Conservation (phyloP, 2,329 filamentous ascomycete genomes). For the Gremmenia infestans region DNA sequence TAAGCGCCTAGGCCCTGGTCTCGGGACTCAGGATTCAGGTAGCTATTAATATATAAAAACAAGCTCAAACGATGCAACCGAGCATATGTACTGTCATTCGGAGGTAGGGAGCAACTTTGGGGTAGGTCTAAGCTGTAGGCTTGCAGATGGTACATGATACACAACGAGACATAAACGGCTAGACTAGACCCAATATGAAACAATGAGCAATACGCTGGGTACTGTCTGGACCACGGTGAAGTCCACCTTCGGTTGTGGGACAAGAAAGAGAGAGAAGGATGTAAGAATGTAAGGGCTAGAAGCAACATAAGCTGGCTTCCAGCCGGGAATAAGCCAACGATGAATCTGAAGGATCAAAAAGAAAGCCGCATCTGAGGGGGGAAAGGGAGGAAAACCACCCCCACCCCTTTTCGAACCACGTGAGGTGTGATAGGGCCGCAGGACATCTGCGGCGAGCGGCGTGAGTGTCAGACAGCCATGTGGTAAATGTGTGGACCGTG, state of each 20-base stretch:
- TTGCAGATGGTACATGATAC: neutral
- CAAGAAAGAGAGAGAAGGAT: no score
- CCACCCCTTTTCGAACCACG: neutral
- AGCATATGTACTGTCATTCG: no score
- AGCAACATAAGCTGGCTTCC: no score
- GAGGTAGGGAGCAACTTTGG: no score
- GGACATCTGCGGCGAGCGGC: neutral
- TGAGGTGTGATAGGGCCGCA: neutral
- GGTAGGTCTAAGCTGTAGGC: neutral
- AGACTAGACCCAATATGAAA: neutral
- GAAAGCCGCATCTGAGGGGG: neutral
- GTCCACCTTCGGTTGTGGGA: no score
- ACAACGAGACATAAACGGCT: neutral
- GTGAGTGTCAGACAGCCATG: no score
- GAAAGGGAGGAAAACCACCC: neutral
- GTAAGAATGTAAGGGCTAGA: no score
- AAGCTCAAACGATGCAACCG: no score
- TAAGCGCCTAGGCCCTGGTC: no score
- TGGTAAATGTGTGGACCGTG: neutral
- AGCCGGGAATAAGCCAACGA: neutral
- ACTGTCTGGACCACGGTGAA: no score
- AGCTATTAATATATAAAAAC: neutral
- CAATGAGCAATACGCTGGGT: neutral
- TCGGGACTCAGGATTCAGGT: neutral
- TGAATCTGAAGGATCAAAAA: neutral